These are phyloP conservation scores for Cryptococcus sp. DNA, from an alignment of 1,284 basidiomycete species.

Conservation along the genomic window DNA sequence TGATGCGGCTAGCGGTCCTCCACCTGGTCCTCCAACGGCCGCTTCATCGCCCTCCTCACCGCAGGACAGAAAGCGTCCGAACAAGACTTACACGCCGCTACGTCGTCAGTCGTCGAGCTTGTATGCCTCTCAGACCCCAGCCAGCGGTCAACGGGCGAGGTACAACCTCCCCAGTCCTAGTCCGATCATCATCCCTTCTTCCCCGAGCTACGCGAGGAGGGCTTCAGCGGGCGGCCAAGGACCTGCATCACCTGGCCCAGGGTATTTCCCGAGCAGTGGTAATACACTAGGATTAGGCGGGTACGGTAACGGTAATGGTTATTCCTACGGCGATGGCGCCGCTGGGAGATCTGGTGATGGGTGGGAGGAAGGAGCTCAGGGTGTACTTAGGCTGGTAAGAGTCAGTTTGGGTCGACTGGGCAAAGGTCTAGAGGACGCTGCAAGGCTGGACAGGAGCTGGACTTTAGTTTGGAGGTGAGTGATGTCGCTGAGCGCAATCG, in stretches of 20 bases:
- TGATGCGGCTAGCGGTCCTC: too few relatives aligned
- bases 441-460: slow-evolving; percentile 41
- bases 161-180: slow-evolving; percentile 25
- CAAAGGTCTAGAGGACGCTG: slow-evolving; percentile 38
- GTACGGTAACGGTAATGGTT: slow-evolving; percentile 4
- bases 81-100: slow-evolving; percentile 31
- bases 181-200: slow-evolving; percentile 6
- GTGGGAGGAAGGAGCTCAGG: background rate
- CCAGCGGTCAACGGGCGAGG: slow-evolving; percentile 11
- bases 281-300: background rate
- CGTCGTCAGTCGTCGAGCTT: slow-evolving; percentile 25
- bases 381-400: slow-evolving; percentile 7
- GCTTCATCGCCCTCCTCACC: background rate
- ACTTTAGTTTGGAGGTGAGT: slow-evolving; percentile 49
- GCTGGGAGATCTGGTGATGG: slow-evolving; percentile 4
- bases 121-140: slow-evolving; percentile 19
- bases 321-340: background rate
- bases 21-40: background rate
- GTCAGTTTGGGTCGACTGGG: slow-evolving; percentile 17
- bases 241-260: slow-evolving; percentile 1
- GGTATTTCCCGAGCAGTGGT: background rate
- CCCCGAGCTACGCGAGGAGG: background rate
- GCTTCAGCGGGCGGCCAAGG: background rate
- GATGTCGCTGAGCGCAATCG: background rate
- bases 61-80: slow-evolving; percentile 4